Conservation (phyloP, 1,139 yeast genomes). For the Arxiozyma slooffiae region DNA sequence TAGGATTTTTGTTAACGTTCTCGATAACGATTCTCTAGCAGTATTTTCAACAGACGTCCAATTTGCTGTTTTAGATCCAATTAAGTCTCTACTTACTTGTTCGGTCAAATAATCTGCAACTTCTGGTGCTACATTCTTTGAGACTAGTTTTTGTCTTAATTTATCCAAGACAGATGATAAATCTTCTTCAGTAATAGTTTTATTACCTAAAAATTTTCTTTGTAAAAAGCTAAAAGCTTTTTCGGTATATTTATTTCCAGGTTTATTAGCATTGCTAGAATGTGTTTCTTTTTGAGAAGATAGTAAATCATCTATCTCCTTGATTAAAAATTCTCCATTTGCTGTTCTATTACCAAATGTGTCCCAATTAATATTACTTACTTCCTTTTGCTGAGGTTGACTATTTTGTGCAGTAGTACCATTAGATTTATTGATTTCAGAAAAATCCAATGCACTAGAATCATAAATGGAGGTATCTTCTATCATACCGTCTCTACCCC, state of each 20-base stretch:
- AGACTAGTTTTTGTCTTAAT: slow-evolving; percentile 42
- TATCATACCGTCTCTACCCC: slow-evolving; percentile 42
- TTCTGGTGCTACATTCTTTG: slow-evolving; percentile 44
- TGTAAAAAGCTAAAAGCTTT: slow-evolving; percentile 45
- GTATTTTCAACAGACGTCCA: slow-evolving; percentile 56
- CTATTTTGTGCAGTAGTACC: slow-evolving; percentile 10
- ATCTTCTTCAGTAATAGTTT: slow-evolving; percentile 44
- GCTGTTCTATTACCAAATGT: slow-evolving; percentile 37
- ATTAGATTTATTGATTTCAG: slow-evolving; percentile 21
- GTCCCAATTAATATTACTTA: slow-evolving; percentile 33
- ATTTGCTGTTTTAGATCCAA: slow-evolving; percentile 56
- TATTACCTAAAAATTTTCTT: slow-evolving; percentile 52
- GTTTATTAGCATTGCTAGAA: slow-evolving; percentile 25
- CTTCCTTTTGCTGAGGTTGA: slow-evolving; percentile 2
- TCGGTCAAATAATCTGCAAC: slow-evolving; percentile 51
- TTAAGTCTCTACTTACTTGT: slow-evolving; percentile 48
- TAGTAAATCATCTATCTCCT: slow-evolving; percentile 28
- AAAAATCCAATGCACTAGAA: slow-evolving; percentile 39
- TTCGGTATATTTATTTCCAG: slow-evolving; percentile 20
- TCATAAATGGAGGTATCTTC: slow-evolving; percentile 34
- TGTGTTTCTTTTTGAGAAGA: slow-evolving; percentile 16
- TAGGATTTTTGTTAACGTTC: slow-evolving; percentile 67
- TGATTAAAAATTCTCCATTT: slow-evolving; percentile 28
- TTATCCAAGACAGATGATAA: slow-evolving; percentile 44
- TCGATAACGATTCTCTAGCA: slow-evolving; percentile 58